phyloP scores from a whole-genome alignment of 2,329 filamentous ascomycete species.

The Botrytis deweyae region DNA sequence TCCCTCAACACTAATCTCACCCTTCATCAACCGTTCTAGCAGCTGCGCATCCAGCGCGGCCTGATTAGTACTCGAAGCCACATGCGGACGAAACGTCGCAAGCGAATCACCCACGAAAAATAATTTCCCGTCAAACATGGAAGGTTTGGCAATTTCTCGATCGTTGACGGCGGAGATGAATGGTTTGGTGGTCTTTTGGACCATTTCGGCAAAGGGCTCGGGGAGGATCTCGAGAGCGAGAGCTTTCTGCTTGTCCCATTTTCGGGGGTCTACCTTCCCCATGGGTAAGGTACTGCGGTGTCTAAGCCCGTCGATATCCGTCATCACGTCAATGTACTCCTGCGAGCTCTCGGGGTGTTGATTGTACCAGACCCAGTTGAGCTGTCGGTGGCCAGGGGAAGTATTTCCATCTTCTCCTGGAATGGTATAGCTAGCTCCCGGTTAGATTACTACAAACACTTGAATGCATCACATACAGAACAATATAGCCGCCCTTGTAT shows the following conservation, averaged over 20 bases:
- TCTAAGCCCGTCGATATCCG: not conserved
- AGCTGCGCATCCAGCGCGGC: conserved; percentile 18
- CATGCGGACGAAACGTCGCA: conserved; percentile 17
- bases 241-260: not conserved
- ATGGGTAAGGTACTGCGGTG: not conserved
- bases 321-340: not conserved
- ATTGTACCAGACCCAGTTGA: conserved; percentile 16
- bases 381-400: not conserved
- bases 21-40: conserved; percentile 16
- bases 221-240: not conserved
- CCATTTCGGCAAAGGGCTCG: conserved; percentile 19
- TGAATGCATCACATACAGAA: not conserved
- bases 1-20: not conserved
- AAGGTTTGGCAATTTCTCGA: not conserved
- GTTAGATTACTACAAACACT: not conserved
- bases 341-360: not conserved
- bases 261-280: not conserved
- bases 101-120: conserved; percentile 24
- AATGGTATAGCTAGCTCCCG: not conserved
- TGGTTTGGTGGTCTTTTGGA: conserved; percentile 17
- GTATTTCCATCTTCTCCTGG: conserved; percentile 7
- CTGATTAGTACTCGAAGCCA: conserved; percentile 21
- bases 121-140: conserved; percentile 21
- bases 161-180: conserved; percentile 23
- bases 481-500: not conserved